phyloP scores from a whole-genome alignment of 495 filamentous ascomycete genomes.

The Trichoderma gamsii region DNA sequence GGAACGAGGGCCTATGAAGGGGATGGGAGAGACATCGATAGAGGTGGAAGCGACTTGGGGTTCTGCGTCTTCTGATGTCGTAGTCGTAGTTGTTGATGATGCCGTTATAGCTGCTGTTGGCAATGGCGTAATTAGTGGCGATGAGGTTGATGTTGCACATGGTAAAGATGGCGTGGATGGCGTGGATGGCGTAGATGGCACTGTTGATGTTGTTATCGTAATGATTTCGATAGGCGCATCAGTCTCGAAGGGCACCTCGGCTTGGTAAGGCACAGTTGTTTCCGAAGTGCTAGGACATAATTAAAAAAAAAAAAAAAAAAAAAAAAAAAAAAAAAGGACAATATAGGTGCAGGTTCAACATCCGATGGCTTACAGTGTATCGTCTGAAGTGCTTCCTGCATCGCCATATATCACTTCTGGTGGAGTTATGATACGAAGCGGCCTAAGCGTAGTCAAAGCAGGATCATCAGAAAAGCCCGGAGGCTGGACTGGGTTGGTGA shows the following conservation, averaged over 20 bases:
- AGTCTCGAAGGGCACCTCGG: too few relatives aligned
- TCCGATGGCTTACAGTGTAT: neutral
- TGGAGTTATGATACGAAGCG: neutral
- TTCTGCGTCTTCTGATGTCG: neutral
- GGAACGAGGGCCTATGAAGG: neutral
- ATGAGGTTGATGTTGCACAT: neutral
- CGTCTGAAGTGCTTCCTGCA: neutral
- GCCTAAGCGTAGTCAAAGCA: neutral
- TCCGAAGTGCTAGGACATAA: neutral
- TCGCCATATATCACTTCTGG: neutral
- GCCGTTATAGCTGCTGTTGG: neutral
- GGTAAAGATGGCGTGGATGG: neutral
- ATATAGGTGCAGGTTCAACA: neutral
- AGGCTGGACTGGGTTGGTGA: neutral
- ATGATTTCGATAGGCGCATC: neutral
- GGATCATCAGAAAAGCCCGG: neutral
- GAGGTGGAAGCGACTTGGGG: neutral
- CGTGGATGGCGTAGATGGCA: neutral
- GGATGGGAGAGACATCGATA: neutral
- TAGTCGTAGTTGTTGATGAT: neutral
- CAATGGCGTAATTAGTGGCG: neutral
- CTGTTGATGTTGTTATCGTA: neutral
- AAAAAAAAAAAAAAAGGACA: neutral
- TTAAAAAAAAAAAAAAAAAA: neutral
- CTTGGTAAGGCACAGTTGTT: neutral